Conservation (phyloP, 2,329 filamentous ascomycete species). For the Penicillium frequentans region DNA sequence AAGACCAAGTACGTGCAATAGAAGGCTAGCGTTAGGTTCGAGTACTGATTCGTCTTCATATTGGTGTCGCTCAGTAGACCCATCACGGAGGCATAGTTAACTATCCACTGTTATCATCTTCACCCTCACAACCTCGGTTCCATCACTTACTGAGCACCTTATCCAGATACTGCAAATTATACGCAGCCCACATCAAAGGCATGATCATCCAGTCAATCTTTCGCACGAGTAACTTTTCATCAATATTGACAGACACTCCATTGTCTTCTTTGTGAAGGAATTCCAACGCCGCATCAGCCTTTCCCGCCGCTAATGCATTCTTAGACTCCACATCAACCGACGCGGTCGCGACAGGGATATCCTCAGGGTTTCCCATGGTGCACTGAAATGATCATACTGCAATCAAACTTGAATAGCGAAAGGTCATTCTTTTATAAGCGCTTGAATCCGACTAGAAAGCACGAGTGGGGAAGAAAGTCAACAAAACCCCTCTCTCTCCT, state of each 20-base stretch:
- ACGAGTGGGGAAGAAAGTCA: background rate
- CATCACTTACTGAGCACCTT: conserved; percentile 51
- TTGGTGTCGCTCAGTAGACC: conserved; percentile 55
- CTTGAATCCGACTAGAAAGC: background rate
- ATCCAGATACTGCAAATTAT: conserved; percentile 63
- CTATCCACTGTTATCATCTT: conserved; percentile 24
- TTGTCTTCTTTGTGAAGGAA: conserved; percentile 32
- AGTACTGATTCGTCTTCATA: conserved; percentile 59
- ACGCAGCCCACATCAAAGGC: conserved; percentile 54
- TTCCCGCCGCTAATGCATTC: conserved; percentile 13
- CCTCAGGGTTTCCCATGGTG: background rate
- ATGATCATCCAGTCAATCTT: conserved; percentile 48
- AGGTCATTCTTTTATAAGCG: no score
- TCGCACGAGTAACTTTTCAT: conserved; percentile 33
- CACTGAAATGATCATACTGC: background rate
- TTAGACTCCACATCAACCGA: conserved; percentile 18
- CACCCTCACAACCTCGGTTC: background rate
- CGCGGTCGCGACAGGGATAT: background rate
- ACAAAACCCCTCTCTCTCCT: background rate
- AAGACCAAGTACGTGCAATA: conserved; percentile 60
- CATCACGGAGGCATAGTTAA: conserved; percentile 60
- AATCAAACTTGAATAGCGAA: background rate
- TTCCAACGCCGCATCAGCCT: conserved; percentile 39
- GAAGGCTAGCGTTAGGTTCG: conserved; percentile 59
- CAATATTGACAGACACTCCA: conserved; percentile 26